Evolutionary conservation across 129 eudicot species (phyloP), one percentile per base, ranked within the genome.

Genomic region (Flaveria robusta): DNA sequence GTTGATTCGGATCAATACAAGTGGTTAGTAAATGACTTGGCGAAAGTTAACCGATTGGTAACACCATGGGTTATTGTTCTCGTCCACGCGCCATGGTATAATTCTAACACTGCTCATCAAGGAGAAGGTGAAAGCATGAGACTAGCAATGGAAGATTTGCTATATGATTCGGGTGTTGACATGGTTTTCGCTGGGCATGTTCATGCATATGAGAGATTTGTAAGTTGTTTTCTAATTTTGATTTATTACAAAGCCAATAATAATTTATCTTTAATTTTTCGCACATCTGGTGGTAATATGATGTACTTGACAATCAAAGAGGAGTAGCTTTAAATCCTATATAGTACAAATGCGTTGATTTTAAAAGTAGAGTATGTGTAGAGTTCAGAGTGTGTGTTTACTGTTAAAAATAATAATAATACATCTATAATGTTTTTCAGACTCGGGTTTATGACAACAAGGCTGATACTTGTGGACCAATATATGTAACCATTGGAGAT

Each of bases 81-180:
- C 64, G 18, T 84, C 18, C 98, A 92, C 66, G 96, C 91, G 7
- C 96, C 97, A 5, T 92, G 98, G 96, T 92, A 92, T 75, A 92
- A 79, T 47, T 82, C 98, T 0, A 92, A 92, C 73, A 11, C 11
- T 20, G 98, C 98, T 50, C 98, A 92, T 70, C 78, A 77, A 71
- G 98, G 96, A 3, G 98, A 92, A 81, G 96, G 96, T 3, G 98
- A 92, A 37, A 81, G 86, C 79, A 92, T 92, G 98, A 86, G 96
- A 80, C 22, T 77, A 34, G 87, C 93, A 6, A 85, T 92, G 92
- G 98, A 92, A 70, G 75, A 85, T 45, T 43, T 88, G 81, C 59
- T 92, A 81, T 92, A 86, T 55, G 65, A 75, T 42, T 88, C 89
- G 0, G 74, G 85, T 10, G 96, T 90, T 9, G 95, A 92, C 27